Evolutionary conservation across 768 basidiomycete genomes (phyloP), one percentile per base, ranked within the genome.

Genomic region (Tylopilus vinaceipallidus): DNA sequence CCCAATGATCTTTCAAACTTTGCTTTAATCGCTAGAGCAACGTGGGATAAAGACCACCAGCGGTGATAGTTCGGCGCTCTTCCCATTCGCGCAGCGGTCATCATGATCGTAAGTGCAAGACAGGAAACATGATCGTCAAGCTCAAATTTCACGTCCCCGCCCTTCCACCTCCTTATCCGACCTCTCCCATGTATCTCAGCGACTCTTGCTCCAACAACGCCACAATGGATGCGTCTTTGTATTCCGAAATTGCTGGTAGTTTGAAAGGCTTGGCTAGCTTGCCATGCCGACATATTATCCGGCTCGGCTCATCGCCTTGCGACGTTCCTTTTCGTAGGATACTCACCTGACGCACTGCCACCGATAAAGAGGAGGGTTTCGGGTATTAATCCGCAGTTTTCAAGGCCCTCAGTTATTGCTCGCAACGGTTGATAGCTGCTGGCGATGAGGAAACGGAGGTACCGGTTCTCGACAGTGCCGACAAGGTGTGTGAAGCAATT

Each of bases 401-500:
- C 17, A n/a, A 27, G 23, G 9, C 14, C 11, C 32, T 29, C 19
- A n/a, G 14, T 10, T 0, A 34, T 16, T 12, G 24, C 6, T 33
- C 22, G 23, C 16, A 45, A 13, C 9, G 22, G 27, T 17, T 30
- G 45, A 43, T 37, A 27, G 8, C 22, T 12, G 2, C 19, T 27
- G 22, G 12, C 19, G 26, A 39, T 27, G 27, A 32, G 24, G 23
- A 24, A 42, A 42, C 12, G 40, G 38, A 36, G 32, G 22, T 30
- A 34, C 44, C 27, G 32, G n/a, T 20, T 44, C 39, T 42, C 17
- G 19, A 32, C 27, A 35, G 30, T 45, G 23, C 11, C n/a, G 17
- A 50, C 23, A 35, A 45, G 42, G 38, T 56, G 34, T 32, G 47
- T 50, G 40, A 56, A 46, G 40, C 44, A 39, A 35, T 16, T 29